Evolutionary conservation across 1,139 yeast genomes (phyloP).

Genomic region (Hansenula sp.): DNA sequence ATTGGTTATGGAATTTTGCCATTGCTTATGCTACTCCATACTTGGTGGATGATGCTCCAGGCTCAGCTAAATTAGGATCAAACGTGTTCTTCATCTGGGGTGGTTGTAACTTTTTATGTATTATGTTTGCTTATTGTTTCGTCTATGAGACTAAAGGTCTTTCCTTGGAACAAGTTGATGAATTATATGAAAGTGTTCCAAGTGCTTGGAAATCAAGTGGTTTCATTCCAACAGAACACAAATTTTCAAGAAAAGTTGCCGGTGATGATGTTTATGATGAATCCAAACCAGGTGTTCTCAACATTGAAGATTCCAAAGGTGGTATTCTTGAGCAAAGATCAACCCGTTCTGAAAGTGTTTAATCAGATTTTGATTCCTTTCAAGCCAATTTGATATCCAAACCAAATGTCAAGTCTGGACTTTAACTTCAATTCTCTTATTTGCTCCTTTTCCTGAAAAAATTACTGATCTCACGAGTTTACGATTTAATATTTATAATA

Average conservation of each 20-base stretch:
- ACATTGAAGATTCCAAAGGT: constrained; percentile 4
- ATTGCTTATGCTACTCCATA: constrained; percentile 73
- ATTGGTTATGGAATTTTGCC: constrained; percentile 75
- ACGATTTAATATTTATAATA: background rate
- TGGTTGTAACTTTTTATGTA: constrained; percentile 35
- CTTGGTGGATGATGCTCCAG: constrained; percentile 58
- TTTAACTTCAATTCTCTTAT: background rate
- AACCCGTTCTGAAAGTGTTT: background rate
- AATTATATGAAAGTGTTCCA: constrained; percentile 41
- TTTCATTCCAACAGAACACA: constrained; percentile 35
- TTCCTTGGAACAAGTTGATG: constrained; percentile 64
- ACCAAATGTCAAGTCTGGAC: background rate
- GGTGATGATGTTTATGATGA: constrained; percentile 7
- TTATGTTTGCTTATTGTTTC: constrained; percentile 49
- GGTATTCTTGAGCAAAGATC: constrained; percentile 4
- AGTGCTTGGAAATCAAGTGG: constrained; percentile 40
- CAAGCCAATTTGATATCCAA: background rate
- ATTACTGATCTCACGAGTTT: background rate
- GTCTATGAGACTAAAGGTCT: constrained; percentile 67
- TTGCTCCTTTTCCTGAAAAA: background rate
- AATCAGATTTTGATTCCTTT: background rate
- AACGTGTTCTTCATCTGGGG: constrained; percentile 79
- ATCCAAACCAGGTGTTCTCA: background rate
- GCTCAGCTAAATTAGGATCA: constrained; percentile 58
- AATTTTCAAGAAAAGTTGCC: constrained; percentile 4